A percentile compares a stretch with the other conserved stretches of the same genome.
Conservation (phyloP, 345 rosid species). For the Populus euphratica region DNA sequence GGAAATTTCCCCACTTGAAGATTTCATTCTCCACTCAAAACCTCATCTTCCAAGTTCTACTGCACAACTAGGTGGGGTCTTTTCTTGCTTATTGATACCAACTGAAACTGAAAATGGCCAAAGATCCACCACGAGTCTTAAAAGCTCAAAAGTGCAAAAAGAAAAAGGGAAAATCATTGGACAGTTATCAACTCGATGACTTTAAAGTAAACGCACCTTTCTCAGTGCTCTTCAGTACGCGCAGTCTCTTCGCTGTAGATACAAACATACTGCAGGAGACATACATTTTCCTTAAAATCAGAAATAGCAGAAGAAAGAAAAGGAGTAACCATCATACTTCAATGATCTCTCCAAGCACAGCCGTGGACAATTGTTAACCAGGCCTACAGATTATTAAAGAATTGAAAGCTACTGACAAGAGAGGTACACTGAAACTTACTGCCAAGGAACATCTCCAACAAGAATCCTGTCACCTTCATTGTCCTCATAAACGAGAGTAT, state of each 20-base stretch:
- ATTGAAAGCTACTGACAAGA: background rate
- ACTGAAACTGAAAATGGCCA: conserved; percentile 19
- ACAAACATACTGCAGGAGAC: conserved; percentile 43
- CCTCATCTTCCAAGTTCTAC: conserved; percentile 13
- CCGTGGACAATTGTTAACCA: background rate
- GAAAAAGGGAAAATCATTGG: background rate
- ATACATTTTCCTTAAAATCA: background rate
- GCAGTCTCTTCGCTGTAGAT: conserved; percentile 43
- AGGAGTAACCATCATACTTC: background rate
- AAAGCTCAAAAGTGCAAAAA: background rate
- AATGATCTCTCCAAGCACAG: background rate
- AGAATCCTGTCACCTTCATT: conserved; percentile 51
- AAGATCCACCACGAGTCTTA: background rate
- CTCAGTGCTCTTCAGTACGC: conserved; percentile 39
- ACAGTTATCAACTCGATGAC: background rate
- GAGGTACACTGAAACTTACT: conserved; percentile 23
- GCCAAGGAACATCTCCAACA: conserved; percentile 52
- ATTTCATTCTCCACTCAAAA: background rate
- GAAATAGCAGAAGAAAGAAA: background rate
- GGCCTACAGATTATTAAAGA: background rate
- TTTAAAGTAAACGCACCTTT: conserved; percentile 22
- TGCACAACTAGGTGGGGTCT: conserved; percentile 18
- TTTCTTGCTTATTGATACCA: conserved; percentile 17
- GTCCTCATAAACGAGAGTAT: conserved; percentile 44
- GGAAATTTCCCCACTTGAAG: conserved; percentile 5